Conservation (phyloP, 2,329 filamentous ascomycete species). For the Colletotrichum chrysophilum region DNA sequence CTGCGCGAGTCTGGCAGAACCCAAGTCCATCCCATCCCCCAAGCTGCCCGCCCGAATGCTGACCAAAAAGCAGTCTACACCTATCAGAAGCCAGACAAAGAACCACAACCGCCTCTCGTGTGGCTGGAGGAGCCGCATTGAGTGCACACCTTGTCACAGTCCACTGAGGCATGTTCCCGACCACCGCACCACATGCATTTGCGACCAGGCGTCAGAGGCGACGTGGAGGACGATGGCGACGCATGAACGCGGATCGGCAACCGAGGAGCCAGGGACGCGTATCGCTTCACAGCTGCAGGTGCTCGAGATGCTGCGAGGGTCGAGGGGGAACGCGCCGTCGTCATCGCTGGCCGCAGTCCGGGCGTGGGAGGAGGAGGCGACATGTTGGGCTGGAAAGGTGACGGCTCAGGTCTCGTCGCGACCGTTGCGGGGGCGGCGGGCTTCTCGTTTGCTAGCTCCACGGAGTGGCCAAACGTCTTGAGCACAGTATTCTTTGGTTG, state of each 20-base stretch:
- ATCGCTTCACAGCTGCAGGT: neutral
- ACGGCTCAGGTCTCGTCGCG: neutral
- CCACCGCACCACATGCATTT: neutral
- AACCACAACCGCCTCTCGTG: neutral
- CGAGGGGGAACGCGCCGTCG: neutral
- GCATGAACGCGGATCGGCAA: neutral
- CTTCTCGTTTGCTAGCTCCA: neutral
- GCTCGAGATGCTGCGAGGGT: neutral
- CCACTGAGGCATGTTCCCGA: neutral
- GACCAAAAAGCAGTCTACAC: neutral
- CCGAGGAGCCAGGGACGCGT: neutral
- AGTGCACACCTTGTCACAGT: neutral
- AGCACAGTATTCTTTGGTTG: neutral
- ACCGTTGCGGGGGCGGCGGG: neutral
- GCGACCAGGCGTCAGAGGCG: neutral
- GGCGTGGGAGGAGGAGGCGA: neutral
- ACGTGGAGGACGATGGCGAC: neutral
- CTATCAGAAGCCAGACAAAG: neutral
- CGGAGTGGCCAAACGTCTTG: neutral
- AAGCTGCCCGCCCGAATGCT: neutral
- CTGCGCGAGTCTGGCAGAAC: neutral
- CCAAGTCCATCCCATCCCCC: neutral
- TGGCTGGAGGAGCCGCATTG: neutral
- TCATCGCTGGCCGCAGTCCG: neutral
- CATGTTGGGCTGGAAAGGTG: neutral